Evolutionary conservation across 2,329 filamentous ascomycete genomes (phyloP).

Genomic region (Plenodomus biglobosus): DNA sequence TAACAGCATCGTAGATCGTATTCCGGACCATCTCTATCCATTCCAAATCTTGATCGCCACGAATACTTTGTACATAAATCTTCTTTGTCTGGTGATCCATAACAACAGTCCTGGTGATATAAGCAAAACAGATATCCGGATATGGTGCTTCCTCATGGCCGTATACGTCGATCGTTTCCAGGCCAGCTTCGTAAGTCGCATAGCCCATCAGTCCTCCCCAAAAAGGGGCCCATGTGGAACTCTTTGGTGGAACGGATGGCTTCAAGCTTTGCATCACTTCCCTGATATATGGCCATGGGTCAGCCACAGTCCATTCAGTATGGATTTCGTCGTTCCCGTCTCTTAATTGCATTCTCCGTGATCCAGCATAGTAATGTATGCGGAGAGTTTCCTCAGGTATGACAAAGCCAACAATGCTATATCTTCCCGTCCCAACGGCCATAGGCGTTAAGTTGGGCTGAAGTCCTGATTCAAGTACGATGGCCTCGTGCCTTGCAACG

Average conservation of each 20-base stretch:
- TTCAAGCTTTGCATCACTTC: constrained; percentile 42
- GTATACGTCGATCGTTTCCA: constrained; percentile 60
- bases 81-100: constrained; percentile 68
- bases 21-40: constrained; percentile 51
- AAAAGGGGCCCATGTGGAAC: constrained; percentile 58
- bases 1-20: constrained; percentile 33
- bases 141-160: constrained; percentile 40
- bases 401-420: constrained; percentile 72
- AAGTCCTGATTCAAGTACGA: constrained; percentile 53
- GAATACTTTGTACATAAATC: constrained; percentile 69
- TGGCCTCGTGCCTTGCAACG: constrained; percentile 39
- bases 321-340: constrained; percentile 32
- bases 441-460: constrained; percentile 46
- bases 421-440: constrained; percentile 59
- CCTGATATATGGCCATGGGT: constrained; percentile 47
- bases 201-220: constrained; percentile 84
- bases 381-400: constrained; percentile 54
- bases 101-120: constrained; percentile 75
- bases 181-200: constrained; percentile 79
- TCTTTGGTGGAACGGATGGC: constrained; percentile 29
- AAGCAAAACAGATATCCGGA: constrained; percentile 74
- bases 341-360: constrained; percentile 30
- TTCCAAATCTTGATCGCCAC: constrained; percentile 41
- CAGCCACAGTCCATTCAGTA: constrained; percentile 26
- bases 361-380: constrained; percentile 38